Conservation (phyloP, 306 rosid genomes). For the Castanea crenata region DNA sequence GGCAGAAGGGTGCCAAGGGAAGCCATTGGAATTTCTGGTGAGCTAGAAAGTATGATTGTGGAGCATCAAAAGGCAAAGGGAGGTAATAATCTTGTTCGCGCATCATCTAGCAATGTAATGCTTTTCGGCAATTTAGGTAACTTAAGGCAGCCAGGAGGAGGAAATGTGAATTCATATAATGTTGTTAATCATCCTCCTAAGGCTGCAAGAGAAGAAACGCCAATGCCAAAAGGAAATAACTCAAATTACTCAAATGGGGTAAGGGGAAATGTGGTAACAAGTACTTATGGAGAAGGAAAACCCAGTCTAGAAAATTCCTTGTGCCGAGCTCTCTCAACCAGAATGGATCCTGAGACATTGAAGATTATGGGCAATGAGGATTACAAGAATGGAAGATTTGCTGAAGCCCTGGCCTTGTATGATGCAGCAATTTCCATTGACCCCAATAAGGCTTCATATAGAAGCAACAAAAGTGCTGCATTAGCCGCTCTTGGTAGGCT, state of each 20-base stretch:
- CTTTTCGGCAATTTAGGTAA: constrained; percentile 70
- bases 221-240: constrained; percentile 13
- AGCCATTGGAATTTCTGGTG: constrained; percentile 72
- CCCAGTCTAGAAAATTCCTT: constrained; percentile 33
- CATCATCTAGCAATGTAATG: constrained; percentile 88
- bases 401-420: constrained; percentile 80
- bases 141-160: constrained; percentile 49
- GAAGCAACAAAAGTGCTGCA: constrained; percentile 89
- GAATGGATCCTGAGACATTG: constrained; percentile 86
- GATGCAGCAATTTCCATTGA: constrained; percentile 87
- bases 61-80: constrained; percentile 67
- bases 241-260: constrained; percentile 19
- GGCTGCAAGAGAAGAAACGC: constrained; percentile 32
- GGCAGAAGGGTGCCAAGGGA: constrained; percentile 71
- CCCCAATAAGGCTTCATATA: constrained; percentile 75
- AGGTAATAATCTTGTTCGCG: constrained; percentile 55
- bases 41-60: constrained; percentile 70
- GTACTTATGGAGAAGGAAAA: constrained; percentile 12
- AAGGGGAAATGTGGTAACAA: constrained; percentile 13
- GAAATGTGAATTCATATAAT: constrained; percentile 14
- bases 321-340: constrained; percentile 76
- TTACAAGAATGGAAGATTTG: constrained; percentile 78
- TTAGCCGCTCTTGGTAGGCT: constrained; percentile 75
- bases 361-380: constrained; percentile 93
- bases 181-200: constrained; percentile 40